phyloP scores from a whole-genome alignment of 2,329 filamentous ascomycete species.

The Ambrosiella cleistominuta region DNA sequence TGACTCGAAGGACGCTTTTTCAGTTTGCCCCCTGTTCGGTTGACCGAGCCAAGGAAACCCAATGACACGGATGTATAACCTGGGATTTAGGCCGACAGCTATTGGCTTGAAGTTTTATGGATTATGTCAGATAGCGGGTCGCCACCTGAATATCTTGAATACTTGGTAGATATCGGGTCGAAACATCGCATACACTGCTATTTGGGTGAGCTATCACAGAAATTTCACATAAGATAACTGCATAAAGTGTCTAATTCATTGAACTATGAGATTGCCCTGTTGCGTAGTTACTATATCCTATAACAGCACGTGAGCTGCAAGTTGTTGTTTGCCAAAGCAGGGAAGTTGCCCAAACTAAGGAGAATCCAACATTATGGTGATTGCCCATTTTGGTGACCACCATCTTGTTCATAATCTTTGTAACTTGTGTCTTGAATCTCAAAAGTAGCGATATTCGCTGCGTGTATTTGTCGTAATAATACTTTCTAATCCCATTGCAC shows the following conservation, averaged over 20 bases:
- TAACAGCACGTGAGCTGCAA: background rate
- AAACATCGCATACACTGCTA: no score
- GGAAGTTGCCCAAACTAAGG: background rate
- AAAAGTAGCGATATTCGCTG: no score
- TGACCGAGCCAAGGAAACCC: background rate
- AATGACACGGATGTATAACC: background rate
- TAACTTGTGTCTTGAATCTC: no score
- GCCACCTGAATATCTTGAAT: no score
- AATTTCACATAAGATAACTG: no score
- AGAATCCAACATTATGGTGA: background rate
- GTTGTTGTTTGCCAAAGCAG: background rate
- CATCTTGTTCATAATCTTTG: no score
- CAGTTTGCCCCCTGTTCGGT: background rate
- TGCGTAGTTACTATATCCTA: background rate
- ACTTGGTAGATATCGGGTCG: no score
- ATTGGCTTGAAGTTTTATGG: slow-evolving; percentile 1
- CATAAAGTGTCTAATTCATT: no score
- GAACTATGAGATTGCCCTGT: no score
- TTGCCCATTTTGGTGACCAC: background rate
- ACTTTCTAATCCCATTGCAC: background rate
- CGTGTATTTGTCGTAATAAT: background rate
- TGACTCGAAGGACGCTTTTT: background rate
- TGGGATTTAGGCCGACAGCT: background rate
- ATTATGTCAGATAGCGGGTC: background rate
- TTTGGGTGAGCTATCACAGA: no score